A percentile compares a stretch with the other conserved stretches of the same genome.
These are phyloP conservation scores for Talaromyces piceae DNA, from an alignment of 2,329 filamentous ascomycete species.

Conservation along the genomic window DNA sequence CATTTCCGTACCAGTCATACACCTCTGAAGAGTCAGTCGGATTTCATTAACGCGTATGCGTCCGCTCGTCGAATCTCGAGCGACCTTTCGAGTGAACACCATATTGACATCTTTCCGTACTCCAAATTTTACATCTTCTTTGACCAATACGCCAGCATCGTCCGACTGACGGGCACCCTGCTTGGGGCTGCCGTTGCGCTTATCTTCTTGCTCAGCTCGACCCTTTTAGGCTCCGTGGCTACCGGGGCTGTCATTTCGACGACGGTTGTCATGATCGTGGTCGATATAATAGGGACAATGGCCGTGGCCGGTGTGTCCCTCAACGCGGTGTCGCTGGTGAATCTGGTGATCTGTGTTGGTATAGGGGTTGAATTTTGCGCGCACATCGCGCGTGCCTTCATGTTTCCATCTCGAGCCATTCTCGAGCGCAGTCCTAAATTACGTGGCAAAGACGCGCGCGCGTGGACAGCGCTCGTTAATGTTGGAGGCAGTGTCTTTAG, in stretches of 20 bases:
- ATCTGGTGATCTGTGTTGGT: conserved; percentile 92
- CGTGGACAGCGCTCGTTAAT: conserved; percentile 89
- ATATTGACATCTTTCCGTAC: conserved; percentile 86
- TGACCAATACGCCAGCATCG: conserved; percentile 86
- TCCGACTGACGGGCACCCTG: conserved; percentile 68
- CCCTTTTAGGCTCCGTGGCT: conserved; percentile 73
- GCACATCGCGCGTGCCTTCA: conserved; percentile 91
- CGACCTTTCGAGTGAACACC: conserved; percentile 63
- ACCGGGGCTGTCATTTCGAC: conserved; percentile 77
- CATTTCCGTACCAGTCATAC: conserved; percentile 91
- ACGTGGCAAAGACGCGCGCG: conserved; percentile 72
- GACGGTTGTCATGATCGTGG: conserved; percentile 86
- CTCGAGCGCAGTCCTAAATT: conserved; percentile 76
- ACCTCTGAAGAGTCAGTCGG: conserved; percentile 75
- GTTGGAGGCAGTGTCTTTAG: conserved; percentile 92
- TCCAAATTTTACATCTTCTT: conserved; percentile 99
- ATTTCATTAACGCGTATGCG: conserved; percentile 88
- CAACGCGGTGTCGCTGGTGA: conserved; percentile 92
- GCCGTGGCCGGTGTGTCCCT: conserved; percentile 78
- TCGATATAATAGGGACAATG: conserved; percentile 95
- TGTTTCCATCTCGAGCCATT: conserved; percentile 76
- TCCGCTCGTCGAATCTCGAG: conserved; percentile 80
- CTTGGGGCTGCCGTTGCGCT: conserved; percentile 77
- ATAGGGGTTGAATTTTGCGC: conserved; percentile 97
- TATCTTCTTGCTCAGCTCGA: conserved; percentile 70